Percentiles rank a stretch among this genome's conserved stretches.
These are phyloP conservation scores for Calocybe gambosa DNA, from an alignment of 1,284 basidiomycete species.

Conservation along the genomic window DNA sequence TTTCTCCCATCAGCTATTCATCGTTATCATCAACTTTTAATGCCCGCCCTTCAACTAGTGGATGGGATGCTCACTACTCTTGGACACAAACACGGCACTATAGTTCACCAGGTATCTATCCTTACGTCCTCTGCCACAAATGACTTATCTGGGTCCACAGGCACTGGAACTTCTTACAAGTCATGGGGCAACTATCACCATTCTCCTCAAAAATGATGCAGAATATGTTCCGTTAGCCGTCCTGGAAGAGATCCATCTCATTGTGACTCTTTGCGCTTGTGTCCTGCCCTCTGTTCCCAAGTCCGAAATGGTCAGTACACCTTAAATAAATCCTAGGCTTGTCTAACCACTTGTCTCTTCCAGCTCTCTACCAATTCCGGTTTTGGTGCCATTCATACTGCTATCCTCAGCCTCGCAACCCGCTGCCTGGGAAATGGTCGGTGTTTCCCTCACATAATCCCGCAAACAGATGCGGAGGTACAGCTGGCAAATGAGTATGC, in stretches of 20 bases:
- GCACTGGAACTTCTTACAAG: constrained; percentile 70
- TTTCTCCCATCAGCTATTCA: constrained; percentile 86
- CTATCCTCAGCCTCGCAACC: constrained; percentile 74
- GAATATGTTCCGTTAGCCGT: constrained; percentile 59
- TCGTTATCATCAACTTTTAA: constrained; percentile 83
- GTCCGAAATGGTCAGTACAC: constrained; percentile 57
- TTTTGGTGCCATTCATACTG: constrained; percentile 80
- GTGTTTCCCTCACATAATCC: constrained; percentile 56
- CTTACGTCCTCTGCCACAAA: background rate
- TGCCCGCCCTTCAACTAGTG: constrained; percentile 80
- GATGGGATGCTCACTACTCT: constrained; percentile 66
- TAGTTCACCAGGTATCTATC: constrained; percentile 55
- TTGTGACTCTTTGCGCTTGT: constrained; percentile 64
- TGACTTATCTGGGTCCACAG: constrained; percentile 28
- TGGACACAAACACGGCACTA: constrained; percentile 58
- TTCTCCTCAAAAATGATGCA: constrained; percentile 70
- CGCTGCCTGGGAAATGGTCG: constrained; percentile 62
- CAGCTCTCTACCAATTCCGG: constrained; percentile 62
- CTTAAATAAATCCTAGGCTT: background rate
- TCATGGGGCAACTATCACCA: constrained; percentile 76
- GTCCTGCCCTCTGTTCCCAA: constrained; percentile 68
- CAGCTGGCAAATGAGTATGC: constrained; percentile 47
- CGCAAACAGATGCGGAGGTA: constrained; percentile 68
- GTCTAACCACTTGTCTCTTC: background rate
- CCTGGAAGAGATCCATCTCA: constrained; percentile 71